phyloP scores from a whole-genome alignment of 2,329 filamentous ascomycete species.

The Alternaria solani region DNA sequence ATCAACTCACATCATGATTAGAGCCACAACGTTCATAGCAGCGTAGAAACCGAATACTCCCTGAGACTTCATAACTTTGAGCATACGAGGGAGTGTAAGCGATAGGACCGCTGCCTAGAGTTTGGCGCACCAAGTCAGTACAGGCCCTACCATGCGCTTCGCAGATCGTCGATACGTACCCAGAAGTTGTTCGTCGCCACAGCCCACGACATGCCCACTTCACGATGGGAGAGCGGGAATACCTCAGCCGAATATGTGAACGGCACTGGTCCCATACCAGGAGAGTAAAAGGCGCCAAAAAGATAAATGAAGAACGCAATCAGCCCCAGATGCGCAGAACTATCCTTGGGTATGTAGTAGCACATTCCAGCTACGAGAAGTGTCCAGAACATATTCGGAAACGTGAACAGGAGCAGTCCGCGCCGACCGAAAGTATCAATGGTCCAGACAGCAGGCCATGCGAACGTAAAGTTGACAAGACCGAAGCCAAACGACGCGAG shows the following conservation, averaged over 20 bases:
- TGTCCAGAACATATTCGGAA: slow-evolving; percentile 61
- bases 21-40: slow-evolving; percentile 66
- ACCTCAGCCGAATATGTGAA: slow-evolving; percentile 62
- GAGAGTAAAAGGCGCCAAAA: slow-evolving; percentile 56
- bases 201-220: slow-evolving; percentile 75
- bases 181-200: slow-evolving; percentile 71
- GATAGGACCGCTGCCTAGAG: slow-evolving; percentile 59
- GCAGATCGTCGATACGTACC: slow-evolving; percentile 33
- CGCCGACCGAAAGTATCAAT: slow-evolving; percentile 62
- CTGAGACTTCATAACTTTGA: slow-evolving; percentile 59
- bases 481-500: slow-evolving; percentile 67
- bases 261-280: slow-evolving; percentile 60
- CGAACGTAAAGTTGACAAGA: slow-evolving; percentile 66
- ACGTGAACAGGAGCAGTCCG: slow-evolving; percentile 58
- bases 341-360: slow-evolving; percentile 58
- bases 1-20: slow-evolving; percentile 63
- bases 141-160: background rate
- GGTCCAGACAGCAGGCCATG: slow-evolving; percentile 66
- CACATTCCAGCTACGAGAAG: slow-evolving; percentile 60
- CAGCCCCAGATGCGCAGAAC: slow-evolving; percentile 55
- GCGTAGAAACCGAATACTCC: slow-evolving; percentile 70
- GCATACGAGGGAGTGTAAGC: slow-evolving; percentile 70
- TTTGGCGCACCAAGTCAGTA: background rate
- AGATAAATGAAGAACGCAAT: slow-evolving; percentile 67
- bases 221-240: slow-evolving; percentile 74